These are phyloP conservation scores for Rubia balearica DNA, from an alignment of 305 asterid species.

Conservation along the genomic window DNA sequence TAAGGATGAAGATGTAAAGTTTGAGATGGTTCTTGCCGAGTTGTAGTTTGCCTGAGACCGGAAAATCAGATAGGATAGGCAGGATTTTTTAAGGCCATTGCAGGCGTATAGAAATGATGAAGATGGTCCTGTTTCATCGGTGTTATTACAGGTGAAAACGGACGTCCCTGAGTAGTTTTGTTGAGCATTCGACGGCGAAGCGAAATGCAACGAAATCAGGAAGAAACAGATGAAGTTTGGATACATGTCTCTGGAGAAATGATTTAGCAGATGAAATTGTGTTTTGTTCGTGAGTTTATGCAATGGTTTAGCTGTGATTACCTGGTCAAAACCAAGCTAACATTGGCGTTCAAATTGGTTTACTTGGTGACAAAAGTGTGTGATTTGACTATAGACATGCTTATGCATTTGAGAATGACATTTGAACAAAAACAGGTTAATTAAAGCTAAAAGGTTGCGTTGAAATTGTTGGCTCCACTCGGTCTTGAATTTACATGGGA, in stretches of 20 bases:
- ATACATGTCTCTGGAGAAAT: background rate
- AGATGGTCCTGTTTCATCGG: slow-evolving; percentile 32
- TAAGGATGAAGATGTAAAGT: slow-evolving; percentile 38
- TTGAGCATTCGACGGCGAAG: slow-evolving; percentile 28
- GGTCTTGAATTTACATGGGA: background rate
- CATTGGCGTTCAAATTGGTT: background rate
- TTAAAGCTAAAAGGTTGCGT: background rate
- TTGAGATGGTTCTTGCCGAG: slow-evolving; percentile 42
- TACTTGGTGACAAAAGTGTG: slow-evolving; percentile 1
- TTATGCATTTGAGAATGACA: slow-evolving; percentile 7
- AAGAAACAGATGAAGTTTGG: slow-evolving; percentile 18
- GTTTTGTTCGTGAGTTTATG: too few relatives aligned
- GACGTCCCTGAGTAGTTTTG: slow-evolving; percentile 44
- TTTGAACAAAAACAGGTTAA: background rate
- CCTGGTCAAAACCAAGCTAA: too few relatives aligned
- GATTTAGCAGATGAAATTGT: background rate
- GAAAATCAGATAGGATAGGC: slow-evolving; percentile 45
- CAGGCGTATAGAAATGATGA: slow-evolving; percentile 48
- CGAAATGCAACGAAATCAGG: slow-evolving; percentile 16
- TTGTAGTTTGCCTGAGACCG: slow-evolving; percentile 31
- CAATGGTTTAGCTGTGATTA: too few relatives aligned
- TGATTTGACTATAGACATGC: background rate
- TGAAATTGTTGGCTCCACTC: background rate
- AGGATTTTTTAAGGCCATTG: slow-evolving; percentile 29
- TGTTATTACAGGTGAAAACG: slow-evolving; percentile 26